A percentile compares a stretch with the other conserved stretches of the same genome.
Evolutionary conservation across 192 early-diverging fungal genomes (phyloP).

Genomic region (Coemansia sp.): DNA sequence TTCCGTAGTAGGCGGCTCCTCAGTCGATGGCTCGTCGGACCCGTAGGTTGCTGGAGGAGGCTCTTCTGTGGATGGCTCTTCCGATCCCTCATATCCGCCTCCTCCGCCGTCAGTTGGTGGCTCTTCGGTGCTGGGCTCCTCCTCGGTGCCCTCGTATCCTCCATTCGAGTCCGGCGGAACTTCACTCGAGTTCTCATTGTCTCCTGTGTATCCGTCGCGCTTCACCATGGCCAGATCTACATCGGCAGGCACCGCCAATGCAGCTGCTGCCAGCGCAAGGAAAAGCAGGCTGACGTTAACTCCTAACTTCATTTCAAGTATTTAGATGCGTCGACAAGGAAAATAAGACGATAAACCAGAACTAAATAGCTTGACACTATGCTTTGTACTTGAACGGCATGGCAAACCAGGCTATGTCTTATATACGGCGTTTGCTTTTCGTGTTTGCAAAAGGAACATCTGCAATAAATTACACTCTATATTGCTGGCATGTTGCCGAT

Average conservation of each 20-base stretch:
- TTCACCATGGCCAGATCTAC: conserved; percentile 25
- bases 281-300: conserved; percentile 41
- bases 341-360: conserved; percentile 1
- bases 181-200: conserved; percentile 18
- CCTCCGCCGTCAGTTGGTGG: conserved; percentile 6
- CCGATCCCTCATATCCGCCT: neutral
- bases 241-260: conserved; percentile 28
- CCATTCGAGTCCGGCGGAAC: conserved; percentile 12
- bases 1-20: conserved; percentile 17
- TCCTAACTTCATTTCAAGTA: conserved; percentile 25
- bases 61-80: conserved; percentile 14
- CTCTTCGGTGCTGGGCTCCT: conserved; percentile 22
- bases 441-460: no score
- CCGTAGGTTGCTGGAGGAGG: conserved; percentile 9
- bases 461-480: no score
- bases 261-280: conserved; percentile 37
- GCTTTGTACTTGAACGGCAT: no score
- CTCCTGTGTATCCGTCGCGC: conserved; percentile 27
- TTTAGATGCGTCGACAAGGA: neutral
- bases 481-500: no score
- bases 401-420: no score
- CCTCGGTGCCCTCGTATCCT: conserved; percentile 6
- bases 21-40: conserved; percentile 17
- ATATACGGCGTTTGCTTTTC: no score
- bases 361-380: conserved; percentile 1